Evolutionary conservation across 371 early-diverging fungal species (phyloP), one percentile per base, ranked within the genome.

Genomic region (Zychaea mexicana): DNA sequence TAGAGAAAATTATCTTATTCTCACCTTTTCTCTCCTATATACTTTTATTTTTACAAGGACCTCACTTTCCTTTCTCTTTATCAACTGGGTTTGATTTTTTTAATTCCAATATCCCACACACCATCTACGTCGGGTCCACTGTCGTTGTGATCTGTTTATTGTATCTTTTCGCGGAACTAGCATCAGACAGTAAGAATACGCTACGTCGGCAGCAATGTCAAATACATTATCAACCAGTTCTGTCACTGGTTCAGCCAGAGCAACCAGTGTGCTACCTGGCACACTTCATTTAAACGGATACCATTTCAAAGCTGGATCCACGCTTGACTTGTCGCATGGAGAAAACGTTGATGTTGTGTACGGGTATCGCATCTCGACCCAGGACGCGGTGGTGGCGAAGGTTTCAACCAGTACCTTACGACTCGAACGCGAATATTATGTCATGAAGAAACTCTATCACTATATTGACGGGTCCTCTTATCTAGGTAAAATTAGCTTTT

Each of bases 361-460:
- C 61, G 78, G 78, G n/a, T 78, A 75, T 54, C 60, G 56, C 8
- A n/a, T 56, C 4, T 19, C 36, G 9, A 56, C 36, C 13, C 9
- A 71, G 26, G 66, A 67, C 21, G 69, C 78, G 2, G 78, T 78
- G 0, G 62, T 78, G 10, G 78, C 76, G 17, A 78, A 78, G 57
- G 60, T 78, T 54, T 73, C 78, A 4, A 57, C 67, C 6, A 68
- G 61, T 52, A 73, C 78, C 12, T 36, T 75, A 15, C 61, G 66
- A 21, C 47, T 78, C 19, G 78, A 78, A 66, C 60, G 78, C 55
- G 78, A 78, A 49, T 78, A 71, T 59, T 73, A 76, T 55, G 68
- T 78, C 8, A 75, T 73, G 62, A 75, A 73, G 13, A 65, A 73
- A 55, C 39, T 78, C 27, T 73, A 73, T 61, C 70, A 78, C 46